These are phyloP conservation scores for Teratosphaeria gauchensis DNA, from an alignment of 2,329 filamentous ascomycete genomes.

Conservation along the genomic window DNA sequence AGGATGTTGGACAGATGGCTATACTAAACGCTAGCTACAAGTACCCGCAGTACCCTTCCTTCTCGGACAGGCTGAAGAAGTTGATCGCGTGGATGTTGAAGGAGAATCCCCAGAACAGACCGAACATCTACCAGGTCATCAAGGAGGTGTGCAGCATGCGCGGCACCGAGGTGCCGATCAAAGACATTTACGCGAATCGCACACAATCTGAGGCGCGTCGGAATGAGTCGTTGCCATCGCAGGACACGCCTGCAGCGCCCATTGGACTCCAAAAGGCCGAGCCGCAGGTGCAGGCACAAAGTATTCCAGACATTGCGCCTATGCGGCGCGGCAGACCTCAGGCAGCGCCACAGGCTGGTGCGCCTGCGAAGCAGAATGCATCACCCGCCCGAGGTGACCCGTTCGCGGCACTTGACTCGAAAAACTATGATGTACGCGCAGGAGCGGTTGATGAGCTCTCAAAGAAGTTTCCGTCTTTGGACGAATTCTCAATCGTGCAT, in stretches of 20 bases:
- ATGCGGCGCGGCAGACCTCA: conserved; percentile 81
- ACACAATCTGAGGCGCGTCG: conserved; percentile 55
- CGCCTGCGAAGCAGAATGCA: conserved; percentile 45
- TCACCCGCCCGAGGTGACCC: conserved; percentile 74
- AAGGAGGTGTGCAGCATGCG: conserved; percentile 83
- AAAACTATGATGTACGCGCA: conserved; percentile 37
- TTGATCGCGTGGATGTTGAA: conserved; percentile 88
- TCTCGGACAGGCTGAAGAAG: conserved; percentile 81
- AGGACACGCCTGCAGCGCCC: conserved; percentile 38
- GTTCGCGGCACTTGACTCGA: conserved; percentile 79
- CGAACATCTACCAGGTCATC: conserved; percentile 90
- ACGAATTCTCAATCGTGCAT: conserved; percentile 85
- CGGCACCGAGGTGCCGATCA: conserved; percentile 70
- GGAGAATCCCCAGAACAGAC: conserved; percentile 68
- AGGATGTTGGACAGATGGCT: conserved; percentile 93
- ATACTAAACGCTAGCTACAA: conserved; percentile 94
- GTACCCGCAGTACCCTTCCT: conserved; percentile 77
- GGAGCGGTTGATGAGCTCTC: conserved; percentile 68
- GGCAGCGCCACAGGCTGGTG: conserved; percentile 22
- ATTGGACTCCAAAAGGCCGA: conserved; percentile 76
- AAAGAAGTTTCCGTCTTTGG: conserved; percentile 75
- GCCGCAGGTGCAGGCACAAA: conserved; percentile 58
- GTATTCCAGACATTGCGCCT: conserved; percentile 79
- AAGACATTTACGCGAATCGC: conserved; percentile 54
- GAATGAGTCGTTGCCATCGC: conserved; percentile 50